A percentile compares a stretch with the other conserved stretches of the same genome.
These are phyloP conservation scores for Scleroderma bovista DNA, from an alignment of 768 basidiomycete genomes.

Conservation along the genomic window DNA sequence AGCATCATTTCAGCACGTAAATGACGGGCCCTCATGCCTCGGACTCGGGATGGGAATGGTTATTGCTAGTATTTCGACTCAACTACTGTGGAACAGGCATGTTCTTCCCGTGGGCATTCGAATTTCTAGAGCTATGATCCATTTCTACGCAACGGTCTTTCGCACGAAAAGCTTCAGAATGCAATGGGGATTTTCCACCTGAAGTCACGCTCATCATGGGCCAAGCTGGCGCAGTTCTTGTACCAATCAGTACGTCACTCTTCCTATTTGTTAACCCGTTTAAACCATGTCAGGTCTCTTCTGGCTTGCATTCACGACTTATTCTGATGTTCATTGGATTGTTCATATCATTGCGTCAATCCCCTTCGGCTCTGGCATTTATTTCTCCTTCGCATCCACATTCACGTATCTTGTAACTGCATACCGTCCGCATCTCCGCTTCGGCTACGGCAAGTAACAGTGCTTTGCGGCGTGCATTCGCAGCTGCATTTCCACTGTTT, in stretches of 20 bases:
- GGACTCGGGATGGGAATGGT: conserved; percentile 48
- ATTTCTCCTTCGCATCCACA: conserved; percentile 62
- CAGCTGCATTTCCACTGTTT: conserved; percentile 48
- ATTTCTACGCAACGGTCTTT: conserved; percentile 24
- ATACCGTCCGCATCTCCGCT: conserved; percentile 46
- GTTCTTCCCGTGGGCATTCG: not conserved
- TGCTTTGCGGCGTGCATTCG: conserved; percentile 43
- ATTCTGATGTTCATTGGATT: conserved; percentile 42
- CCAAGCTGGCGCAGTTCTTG: conserved; percentile 59
- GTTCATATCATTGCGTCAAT: conserved; percentile 40
- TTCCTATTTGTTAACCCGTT: not conserved
- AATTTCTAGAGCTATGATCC: not conserved
- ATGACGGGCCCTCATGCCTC: conserved; percentile 41
- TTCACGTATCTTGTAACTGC: conserved; percentile 56
- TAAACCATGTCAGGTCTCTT: conserved; percentile 33
- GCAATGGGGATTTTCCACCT: conserved; percentile 50
- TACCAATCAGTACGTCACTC: conserved; percentile 45
- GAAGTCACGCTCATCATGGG: conserved; percentile 65
- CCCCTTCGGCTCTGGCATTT: conserved; percentile 50
- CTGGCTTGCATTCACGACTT: conserved; percentile 53
- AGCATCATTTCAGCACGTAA: conserved; percentile 52
- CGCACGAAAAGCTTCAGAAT: conserved; percentile 29
- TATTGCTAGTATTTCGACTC: conserved; percentile 29
- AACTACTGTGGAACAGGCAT: conserved; percentile 43
- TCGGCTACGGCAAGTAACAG: conserved; percentile 67